phyloP scores from a whole-genome alignment of 2,329 filamentous ascomycete species.

The Calcarisporium arbuscula region DNA sequence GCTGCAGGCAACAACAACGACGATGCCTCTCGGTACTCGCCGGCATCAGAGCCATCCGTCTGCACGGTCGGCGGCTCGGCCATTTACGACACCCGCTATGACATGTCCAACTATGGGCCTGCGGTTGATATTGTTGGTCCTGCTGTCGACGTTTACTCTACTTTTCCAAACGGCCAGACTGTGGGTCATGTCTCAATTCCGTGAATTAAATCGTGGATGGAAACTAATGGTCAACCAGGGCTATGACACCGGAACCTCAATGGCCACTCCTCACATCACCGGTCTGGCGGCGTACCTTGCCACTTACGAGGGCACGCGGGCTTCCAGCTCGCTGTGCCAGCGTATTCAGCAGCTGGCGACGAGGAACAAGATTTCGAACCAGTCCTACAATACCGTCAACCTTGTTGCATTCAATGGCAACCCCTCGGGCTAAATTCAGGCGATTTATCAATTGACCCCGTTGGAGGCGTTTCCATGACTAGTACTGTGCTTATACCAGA shows the following conservation, averaged over 20 bases:
- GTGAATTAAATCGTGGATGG: too few species aligned
- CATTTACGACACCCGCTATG: constrained; percentile 25
- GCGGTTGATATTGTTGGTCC: constrained; percentile 41
- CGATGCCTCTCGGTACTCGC: constrained; percentile 33
- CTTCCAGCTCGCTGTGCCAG: constrained; percentile 36
- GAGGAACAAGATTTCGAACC: constrained; percentile 29
- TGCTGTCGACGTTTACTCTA: constrained; percentile 33
- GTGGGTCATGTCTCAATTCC: too few species aligned
- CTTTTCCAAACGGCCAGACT: constrained; percentile 33
- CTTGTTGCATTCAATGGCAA: constrained; percentile 46
- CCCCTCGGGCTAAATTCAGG: background rate
- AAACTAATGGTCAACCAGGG: too few species aligned
- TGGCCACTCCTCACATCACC: constrained; percentile 38
- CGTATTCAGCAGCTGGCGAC: constrained; percentile 37
- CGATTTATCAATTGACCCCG: too few species aligned
- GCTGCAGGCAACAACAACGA: constrained; percentile 20
- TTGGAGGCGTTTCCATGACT: too few species aligned
- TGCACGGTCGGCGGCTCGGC: constrained; percentile 41
- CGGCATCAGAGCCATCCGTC: constrained; percentile 33
- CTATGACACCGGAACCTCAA: constrained; percentile 39
- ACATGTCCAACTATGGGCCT: constrained; percentile 41
- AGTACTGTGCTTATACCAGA: too few species aligned
- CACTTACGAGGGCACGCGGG: constrained; percentile 13
- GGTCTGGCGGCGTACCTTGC: constrained; percentile 23
- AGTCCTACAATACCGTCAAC: constrained; percentile 39